Evolutionary conservation across 805 yeast genomes (phyloP), one percentile per base, ranked within the genome.

Genomic region (Clavispora santaluciae): DNA sequence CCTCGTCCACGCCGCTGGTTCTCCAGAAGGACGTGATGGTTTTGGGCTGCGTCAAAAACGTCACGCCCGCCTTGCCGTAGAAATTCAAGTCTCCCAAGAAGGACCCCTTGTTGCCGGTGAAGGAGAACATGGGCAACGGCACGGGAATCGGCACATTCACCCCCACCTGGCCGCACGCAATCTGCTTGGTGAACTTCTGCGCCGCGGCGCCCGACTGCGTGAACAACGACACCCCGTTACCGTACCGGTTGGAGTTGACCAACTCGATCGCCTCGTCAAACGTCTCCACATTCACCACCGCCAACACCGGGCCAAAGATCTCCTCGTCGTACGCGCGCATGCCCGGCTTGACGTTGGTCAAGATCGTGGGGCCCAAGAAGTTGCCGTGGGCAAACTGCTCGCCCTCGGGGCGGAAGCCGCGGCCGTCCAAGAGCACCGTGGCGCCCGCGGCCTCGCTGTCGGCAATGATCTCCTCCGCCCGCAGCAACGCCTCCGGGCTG

Each of bases 121-220:
- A 83, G 3, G 86, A 79, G 63, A 83, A 83, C 86, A 83, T 80
- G 44, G 90, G 89, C 59, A 83, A 67, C 37, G 90, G 90, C 15
- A 83, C 90, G 5, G 90, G 90, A 46, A 83, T 83, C 12, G 90
- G 89, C 26, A 83, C 87, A 54, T 83, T 83, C 51, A 83, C 72
- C 41, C 90, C 90, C 38, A 83, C 85, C 63, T 83, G 89, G 23
- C 90, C 90, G 41, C 82, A 79, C 44, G 81, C 84, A 46, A 82
- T 76, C 49, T 78, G 72, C 63, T 73, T 78, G 59, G 75, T 81
- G 69, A 83, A 83, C 57, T 78, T 77, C 61, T 81, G 83, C 4
- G 86, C 84, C n/a, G 76, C 68, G 17, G 83, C 67, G 10, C 90
- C 90, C 1, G 83, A 77, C 24, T 74, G 69, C 12, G 90, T 83